Percentiles rank a stretch among this genome's conserved stretches.
Conservation (phyloP, 1,284 basidiomycete species). For the Microbotryum violaceum region DNA sequence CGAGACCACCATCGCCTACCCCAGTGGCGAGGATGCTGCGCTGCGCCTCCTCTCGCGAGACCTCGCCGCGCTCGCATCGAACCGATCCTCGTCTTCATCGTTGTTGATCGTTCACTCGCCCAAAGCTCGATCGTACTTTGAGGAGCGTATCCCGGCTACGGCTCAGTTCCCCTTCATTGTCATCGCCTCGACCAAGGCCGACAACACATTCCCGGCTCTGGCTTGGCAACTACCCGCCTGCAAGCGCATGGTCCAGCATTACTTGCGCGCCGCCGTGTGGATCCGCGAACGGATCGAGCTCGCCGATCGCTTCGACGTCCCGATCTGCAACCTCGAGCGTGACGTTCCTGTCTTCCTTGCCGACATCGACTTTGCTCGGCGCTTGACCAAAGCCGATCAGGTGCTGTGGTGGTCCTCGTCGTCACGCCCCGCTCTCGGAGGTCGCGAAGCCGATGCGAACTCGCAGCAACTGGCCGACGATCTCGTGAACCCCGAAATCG, state of each 20-base stretch:
- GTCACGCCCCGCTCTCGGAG: slow-evolving; percentile 86
- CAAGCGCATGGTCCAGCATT: slow-evolving; percentile 70
- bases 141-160: slow-evolving; percentile 62
- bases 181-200: slow-evolving; percentile 65
- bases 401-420: slow-evolving; percentile 94
- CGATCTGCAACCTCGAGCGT: slow-evolving; percentile 77
- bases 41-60: slow-evolving; percentile 85
- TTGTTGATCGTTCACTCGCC: slow-evolving; percentile 77
- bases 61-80: slow-evolving; percentile 53
- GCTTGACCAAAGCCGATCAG: slow-evolving; percentile 77
- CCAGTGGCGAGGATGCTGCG: slow-evolving; percentile 68
- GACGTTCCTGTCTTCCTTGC: slow-evolving; percentile 80
- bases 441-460: slow-evolving; percentile 69
- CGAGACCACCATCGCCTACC: slow-evolving; percentile 65
- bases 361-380: slow-evolving; percentile 84
- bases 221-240: slow-evolving; percentile 50
- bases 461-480: slow-evolving; percentile 51
- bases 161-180: slow-evolving; percentile 79
- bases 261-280: slow-evolving; percentile 70
- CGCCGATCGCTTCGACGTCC: slow-evolving; percentile 86
- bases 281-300: slow-evolving; percentile 71
- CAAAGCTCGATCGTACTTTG: slow-evolving; percentile 79
- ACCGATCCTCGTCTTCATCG: slow-evolving; percentile 58
- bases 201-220: slow-evolving; percentile 42
- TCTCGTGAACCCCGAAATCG: slow-evolving; percentile 76